phyloP scores from a whole-genome alignment of 2,329 filamentous ascomycete genomes.

The Colletotrichum gloeosporioides region DNA sequence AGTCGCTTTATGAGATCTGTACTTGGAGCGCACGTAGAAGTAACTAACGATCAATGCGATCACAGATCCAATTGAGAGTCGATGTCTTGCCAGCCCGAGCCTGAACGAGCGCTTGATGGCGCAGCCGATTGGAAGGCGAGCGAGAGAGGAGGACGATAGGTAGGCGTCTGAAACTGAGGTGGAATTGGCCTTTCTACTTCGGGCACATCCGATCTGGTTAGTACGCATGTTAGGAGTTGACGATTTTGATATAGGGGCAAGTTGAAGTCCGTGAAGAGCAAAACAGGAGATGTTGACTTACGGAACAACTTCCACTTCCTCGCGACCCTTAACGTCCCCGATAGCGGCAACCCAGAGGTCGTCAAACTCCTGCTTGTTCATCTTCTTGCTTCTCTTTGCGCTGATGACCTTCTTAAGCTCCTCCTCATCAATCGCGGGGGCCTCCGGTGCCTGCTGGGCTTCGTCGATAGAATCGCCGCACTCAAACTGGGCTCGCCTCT shows the following conservation, averaged over 20 bases:
- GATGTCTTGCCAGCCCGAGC: conserved; percentile 84
- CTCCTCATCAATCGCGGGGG: conserved; percentile 67
- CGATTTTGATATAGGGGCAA: not conserved
- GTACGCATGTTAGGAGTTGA: conserved; percentile 58
- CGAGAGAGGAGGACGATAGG: conserved; percentile 88
- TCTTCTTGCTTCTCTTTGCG: conserved; percentile 78
- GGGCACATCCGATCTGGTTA: conserved; percentile 83
- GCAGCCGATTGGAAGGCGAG: conserved; percentile 86
- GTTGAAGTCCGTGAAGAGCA: not conserved
- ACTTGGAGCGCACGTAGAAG: conserved; percentile 69
- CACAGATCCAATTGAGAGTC: conserved; percentile 79
- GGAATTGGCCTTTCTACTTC: conserved; percentile 75
- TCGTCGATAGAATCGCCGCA: conserved; percentile 77
- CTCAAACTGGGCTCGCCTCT: conserved; percentile 87
- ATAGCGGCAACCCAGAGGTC: conserved; percentile 81
- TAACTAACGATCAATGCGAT: conserved; percentile 52
- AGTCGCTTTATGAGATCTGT: conserved; percentile 68
- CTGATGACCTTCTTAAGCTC: conserved; percentile 80
- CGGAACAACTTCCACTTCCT: conserved; percentile 64
- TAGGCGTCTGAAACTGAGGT: conserved; percentile 63
- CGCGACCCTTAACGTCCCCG: conserved; percentile 69
- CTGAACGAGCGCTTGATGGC: conserved; percentile 79
- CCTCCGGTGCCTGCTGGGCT: conserved; percentile 62
- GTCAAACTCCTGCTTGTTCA: conserved; percentile 89
- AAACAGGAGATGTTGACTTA: conserved; percentile 49